Base-by-base conservation (phyloP, 2,329 filamentous ascomycete genomes). In the Plenodomus tracheiphilus region DNA sequence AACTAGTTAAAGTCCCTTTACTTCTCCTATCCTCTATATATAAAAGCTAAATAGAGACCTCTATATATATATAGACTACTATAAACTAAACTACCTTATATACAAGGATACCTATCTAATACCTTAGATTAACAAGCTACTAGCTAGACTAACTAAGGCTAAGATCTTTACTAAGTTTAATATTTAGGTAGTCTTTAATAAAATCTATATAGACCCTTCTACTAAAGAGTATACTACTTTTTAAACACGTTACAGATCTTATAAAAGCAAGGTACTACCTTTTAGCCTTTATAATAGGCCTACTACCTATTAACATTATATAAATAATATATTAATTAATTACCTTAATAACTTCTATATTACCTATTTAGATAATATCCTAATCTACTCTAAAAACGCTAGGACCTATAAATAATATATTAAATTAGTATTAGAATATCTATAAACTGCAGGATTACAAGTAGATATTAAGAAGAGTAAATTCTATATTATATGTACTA, bases 281-380 rank as follows among this genome's bases (percentile, higher is more conserved):
- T 56, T 58, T 58, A 58, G 49, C 0, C 38, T 60, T 40, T 46
- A 18, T 19, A 60, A 60, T 37, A 45, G 30, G 0, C 44, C 39
- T 41, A 40, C n/a, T 11, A 46, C 46, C n/a, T 58, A 54, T 20
- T 57, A 54, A 35, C 4, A 21, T 10, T 44, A 45, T 42, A 58
- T 60, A 41, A 56, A 60, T 51, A 46, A 47, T 30, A 39, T 44
- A 13, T 34, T 58, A 45, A 39, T 13, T 11, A 19, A 45, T 2
- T 46, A 47, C 39, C 8, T 58, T 18, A 25, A 57, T 46, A 48
- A 48, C n/a, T 47, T 53, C 34, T 46, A 41, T 53, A 56, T 49
- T 28, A 32, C 43, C 9, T 60, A 56, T 34, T 22, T 59, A 50
- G 37, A 57, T 45, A 51, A 59, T 46, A 51, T 59, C n/a, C 30